Evolutionary conservation across 768 basidiomycete species (phyloP).

Genomic region (Cyathus striatus): DNA sequence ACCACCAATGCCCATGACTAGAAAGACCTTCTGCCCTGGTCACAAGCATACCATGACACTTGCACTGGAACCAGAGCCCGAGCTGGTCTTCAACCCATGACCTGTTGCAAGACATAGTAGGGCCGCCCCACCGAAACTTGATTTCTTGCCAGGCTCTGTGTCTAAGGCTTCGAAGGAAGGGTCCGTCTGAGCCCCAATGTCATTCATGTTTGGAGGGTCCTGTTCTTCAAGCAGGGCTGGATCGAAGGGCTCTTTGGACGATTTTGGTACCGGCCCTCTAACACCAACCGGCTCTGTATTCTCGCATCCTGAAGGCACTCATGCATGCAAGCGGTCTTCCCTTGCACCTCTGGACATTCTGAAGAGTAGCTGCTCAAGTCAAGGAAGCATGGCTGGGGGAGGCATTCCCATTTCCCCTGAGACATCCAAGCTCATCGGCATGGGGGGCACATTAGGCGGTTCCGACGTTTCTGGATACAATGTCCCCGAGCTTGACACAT

Average conservation of each 20-base stretch:
- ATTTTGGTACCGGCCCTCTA: slow-evolving; percentile 9
- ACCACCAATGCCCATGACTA: too few species aligned
- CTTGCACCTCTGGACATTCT: slow-evolving; percentile 13
- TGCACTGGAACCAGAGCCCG: slow-evolving; percentile 51
- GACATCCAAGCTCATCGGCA: slow-evolving; percentile 49
- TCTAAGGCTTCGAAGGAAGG: slow-evolving; percentile 16
- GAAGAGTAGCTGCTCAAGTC: slow-evolving; percentile 12
- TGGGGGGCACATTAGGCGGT: slow-evolving; percentile 65
- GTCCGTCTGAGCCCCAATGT: slow-evolving; percentile 31
- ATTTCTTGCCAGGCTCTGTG: slow-evolving; percentile 15
- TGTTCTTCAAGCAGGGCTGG: slow-evolving; percentile 17
- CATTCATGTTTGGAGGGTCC: slow-evolving; percentile 31
- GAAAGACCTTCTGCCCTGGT: slow-evolving; percentile 23
- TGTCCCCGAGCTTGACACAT: slow-evolving; percentile 41
- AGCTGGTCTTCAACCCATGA: slow-evolving; percentile 55
- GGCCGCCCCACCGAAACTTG: slow-evolving; percentile 9
- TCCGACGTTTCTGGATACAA: slow-evolving; percentile 42
- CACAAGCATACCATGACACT: slow-evolving; percentile 57
- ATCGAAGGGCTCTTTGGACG: slow-evolving; percentile 7
- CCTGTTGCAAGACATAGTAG: slow-evolving; percentile 39
- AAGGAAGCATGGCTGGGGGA: slow-evolving; percentile 9
- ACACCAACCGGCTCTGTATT: slow-evolving; percentile 26
- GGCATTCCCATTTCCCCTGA: slow-evolving; percentile 29
- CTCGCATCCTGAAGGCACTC: slow-evolving; percentile 21
- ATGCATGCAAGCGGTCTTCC: slow-evolving; percentile 18